phyloP scores from a whole-genome alignment of 495 filamentous ascomycete genomes.

The Pyrenula aspistea region DNA sequence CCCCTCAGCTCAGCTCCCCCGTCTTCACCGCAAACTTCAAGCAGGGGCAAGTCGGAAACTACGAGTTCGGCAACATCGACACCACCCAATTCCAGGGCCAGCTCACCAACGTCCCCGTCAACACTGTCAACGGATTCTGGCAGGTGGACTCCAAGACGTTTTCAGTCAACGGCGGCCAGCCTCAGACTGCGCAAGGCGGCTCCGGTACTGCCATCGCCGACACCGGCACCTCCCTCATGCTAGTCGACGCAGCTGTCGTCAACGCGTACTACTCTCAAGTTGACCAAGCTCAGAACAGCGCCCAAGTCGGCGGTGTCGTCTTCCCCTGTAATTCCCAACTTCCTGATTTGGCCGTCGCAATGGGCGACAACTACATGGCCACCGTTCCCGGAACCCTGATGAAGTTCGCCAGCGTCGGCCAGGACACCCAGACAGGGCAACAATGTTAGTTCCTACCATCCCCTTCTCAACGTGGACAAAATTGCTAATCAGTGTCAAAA shows the following conservation, averaged over 20 bases:
- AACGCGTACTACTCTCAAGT: constrained; percentile 53
- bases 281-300: constrained; percentile 34
- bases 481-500: too few species aligned
- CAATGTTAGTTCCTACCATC: constrained; percentile 23
- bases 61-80: constrained; percentile 70
- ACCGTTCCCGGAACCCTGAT: constrained; percentile 54
- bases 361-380: constrained; percentile 48
- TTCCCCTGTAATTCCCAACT: constrained; percentile 51
- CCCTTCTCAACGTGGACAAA: constrained; percentile 6
- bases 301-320: constrained; percentile 43
- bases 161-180: constrained; percentile 28
- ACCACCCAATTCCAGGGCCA: constrained; percentile 47
- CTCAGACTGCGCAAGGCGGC: constrained; percentile 20
- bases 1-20: constrained; percentile 47
- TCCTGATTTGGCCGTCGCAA: constrained; percentile 54
- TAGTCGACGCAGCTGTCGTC: constrained; percentile 51
- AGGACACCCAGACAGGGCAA: constrained; percentile 25
- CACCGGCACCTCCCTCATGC: constrained; percentile 61
- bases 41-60: constrained; percentile 47
- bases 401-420: constrained; percentile 48
- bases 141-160: constrained; percentile 50
- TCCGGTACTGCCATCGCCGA: constrained; percentile 51
- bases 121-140: constrained; percentile 62
- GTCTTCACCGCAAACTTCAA: constrained; percentile 64
- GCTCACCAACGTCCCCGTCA: constrained; percentile 51